Evolutionary conservation across 2,329 filamentous ascomycete species (phyloP).

Genomic region (Trichoderma citrinoviride): DNA sequence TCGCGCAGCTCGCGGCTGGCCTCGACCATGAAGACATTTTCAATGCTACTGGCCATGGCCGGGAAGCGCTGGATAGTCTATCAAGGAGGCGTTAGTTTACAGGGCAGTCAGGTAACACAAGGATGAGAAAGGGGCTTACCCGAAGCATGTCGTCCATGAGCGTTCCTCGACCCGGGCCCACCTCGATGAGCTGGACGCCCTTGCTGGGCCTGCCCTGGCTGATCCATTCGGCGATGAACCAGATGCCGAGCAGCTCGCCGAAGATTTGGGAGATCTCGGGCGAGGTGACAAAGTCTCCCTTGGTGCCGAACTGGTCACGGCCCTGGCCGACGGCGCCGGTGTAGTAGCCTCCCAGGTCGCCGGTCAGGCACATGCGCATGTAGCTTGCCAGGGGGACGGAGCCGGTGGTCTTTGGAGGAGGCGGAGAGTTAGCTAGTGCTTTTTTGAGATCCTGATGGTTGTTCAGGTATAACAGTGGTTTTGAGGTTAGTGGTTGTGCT

Average conservation of each 20-base stretch:
- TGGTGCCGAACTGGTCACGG: slow-evolving; percentile 84
- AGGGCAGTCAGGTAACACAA: background rate
- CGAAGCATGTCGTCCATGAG: slow-evolving; percentile 95
- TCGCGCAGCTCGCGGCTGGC: slow-evolving; percentile 77
- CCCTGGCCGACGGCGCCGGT: slow-evolving; percentile 67
- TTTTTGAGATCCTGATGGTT: background rate
- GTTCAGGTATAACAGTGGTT: background rate
- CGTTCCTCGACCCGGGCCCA: slow-evolving; percentile 90
- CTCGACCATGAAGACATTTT: slow-evolving; percentile 91
- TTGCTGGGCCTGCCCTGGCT: slow-evolving; percentile 72
- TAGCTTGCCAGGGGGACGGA: slow-evolving; percentile 89
- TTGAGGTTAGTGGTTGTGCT: slow-evolving; percentile 33
- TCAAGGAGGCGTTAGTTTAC: background rate
- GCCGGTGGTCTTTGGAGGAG: slow-evolving; percentile 74
- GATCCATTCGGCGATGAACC: slow-evolving; percentile 97
- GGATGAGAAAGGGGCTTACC: slow-evolving; percentile 50
- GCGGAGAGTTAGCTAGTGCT: background rate
- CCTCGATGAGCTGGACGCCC: slow-evolving; percentile 86
- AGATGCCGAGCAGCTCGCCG: slow-evolving; percentile 89
- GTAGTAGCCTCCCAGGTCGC: slow-evolving; percentile 89
- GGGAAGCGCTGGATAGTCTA: slow-evolving; percentile 85
- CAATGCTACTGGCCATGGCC: slow-evolving; percentile 69
- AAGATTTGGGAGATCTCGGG: slow-evolving; percentile 98
- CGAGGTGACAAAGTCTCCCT: slow-evolving; percentile 94
- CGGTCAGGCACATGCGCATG: slow-evolving; percentile 98